phyloP scores from a whole-genome alignment of 768 basidiomycete species.

The Lentinula boryana region DNA sequence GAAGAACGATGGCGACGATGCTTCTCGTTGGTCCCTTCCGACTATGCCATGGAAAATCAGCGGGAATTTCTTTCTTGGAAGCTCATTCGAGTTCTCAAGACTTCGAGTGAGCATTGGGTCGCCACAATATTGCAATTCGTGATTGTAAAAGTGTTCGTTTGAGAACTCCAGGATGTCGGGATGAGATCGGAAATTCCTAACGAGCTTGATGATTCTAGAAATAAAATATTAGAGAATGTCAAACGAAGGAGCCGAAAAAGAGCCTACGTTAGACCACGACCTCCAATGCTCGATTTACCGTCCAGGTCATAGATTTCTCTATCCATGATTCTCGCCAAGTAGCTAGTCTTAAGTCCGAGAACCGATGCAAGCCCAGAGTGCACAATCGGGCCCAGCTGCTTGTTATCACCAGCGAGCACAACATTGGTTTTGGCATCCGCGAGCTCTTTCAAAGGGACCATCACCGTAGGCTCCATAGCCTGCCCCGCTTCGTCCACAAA shows the following conservation, averaged over 20 bases:
- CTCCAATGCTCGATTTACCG: conserved; percentile 13
- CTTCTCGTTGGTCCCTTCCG: conserved; percentile 63
- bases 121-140: conserved; percentile 45
- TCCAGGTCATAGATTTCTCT: conserved; percentile 30
- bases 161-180: conserved; percentile 54
- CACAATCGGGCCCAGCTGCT: conserved; percentile 67
- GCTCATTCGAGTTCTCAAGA: conserved; percentile 24
- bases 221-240: background rate
- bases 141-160: conserved; percentile 52
- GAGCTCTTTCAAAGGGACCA: conserved; percentile 52
- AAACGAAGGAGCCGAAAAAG: conserved; percentile 1
- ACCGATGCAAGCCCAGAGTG: conserved; percentile 49
- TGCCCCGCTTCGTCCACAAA: conserved; percentile 66
- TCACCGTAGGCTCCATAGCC: conserved; percentile 52
- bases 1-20: conserved; percentile 66
- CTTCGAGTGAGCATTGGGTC: conserved; percentile 24
- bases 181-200: conserved; percentile 65
- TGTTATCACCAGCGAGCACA: conserved; percentile 63
- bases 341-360: conserved; percentile 55
- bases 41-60: conserved; percentile 55
- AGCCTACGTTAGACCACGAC: conserved; percentile 23
- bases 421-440: conserved; percentile 48
- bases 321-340: conserved; percentile 54
- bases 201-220: conserved; percentile 53
- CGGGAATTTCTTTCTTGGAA: conserved; percentile 46